A percentile compares a stretch with the other conserved stretches of the same genome.
phyloP scores from a whole-genome alignment of 306 rosid species.

The Castanea crenata region DNA sequence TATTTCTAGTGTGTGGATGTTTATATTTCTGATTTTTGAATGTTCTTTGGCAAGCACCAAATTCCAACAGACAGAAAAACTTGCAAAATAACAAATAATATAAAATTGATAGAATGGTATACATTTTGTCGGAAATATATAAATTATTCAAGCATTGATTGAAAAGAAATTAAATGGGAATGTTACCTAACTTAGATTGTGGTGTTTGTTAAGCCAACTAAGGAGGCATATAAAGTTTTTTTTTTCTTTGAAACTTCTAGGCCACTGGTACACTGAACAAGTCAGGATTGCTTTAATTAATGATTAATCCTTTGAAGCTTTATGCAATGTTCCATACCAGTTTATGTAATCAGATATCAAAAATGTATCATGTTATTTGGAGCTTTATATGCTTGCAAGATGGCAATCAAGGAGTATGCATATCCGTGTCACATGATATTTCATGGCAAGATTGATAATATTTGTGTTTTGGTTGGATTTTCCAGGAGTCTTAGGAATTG shows the following conservation, averaged over 20 bases:
- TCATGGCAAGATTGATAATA: not conserved
- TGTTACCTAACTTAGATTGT: not conserved
- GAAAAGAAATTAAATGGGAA: not conserved
- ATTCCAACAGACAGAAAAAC: not conserved
- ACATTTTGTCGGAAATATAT: not conserved
- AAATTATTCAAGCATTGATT: not conserved
- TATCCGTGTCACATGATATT: too few relatives aligned
- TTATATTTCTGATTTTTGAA: too few relatives aligned
- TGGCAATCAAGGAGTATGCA: not conserved
- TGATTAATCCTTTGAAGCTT: not conserved
- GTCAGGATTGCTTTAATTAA: not conserved
- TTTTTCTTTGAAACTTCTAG: not conserved
- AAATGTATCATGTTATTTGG: not conserved
- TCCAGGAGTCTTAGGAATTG: constrained; percentile 91
- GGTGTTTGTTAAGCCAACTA: not conserved
- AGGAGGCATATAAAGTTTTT: not conserved
- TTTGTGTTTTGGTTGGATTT: constrained; percentile 30
- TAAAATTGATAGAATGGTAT: not conserved
- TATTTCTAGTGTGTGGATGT: too few relatives aligned
- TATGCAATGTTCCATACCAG: not conserved
- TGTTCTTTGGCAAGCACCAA: too few relatives aligned
- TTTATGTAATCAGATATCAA: not conserved
- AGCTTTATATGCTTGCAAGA: not conserved
- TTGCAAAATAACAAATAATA: not conserved
- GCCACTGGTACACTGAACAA: not conserved